These are phyloP conservation scores for Epichloe typhina DNA, from an alignment of 2,329 filamentous ascomycete genomes.

Conservation along the genomic window DNA sequence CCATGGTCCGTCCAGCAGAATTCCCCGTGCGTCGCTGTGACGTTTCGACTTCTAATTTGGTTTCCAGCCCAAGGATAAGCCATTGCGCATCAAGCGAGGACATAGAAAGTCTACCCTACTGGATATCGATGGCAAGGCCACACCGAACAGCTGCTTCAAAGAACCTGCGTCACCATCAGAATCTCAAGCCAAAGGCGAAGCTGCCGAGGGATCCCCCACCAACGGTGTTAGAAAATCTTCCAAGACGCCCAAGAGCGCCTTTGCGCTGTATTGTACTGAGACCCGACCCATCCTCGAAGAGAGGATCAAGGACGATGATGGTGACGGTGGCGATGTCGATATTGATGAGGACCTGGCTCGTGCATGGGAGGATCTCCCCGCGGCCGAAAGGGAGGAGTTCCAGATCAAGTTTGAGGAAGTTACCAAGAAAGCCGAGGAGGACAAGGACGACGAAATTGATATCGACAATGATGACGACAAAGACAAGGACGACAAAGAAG, in stretches of 20 bases:
- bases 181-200: slow-evolving; percentile 16
- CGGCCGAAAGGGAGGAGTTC: slow-evolving; percentile 36
- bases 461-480: slow-evolving; percentile 2
- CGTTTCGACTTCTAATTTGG: slow-evolving; percentile 14
- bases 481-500: slow-evolving; percentile 6
- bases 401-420: slow-evolving; percentile 21
- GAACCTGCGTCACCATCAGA: slow-evolving; percentile 32
- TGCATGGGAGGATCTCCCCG: slow-evolving; percentile 40
- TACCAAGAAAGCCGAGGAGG: slow-evolving; percentile 15
- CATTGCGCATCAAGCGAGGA: slow-evolving; percentile 59
- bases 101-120: slow-evolving; percentile 47
- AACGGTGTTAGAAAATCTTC: slow-evolving; percentile 29
- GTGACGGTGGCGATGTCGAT: slow-evolving; percentile 17
- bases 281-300: slow-evolving; percentile 29
- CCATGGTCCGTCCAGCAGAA: too few relatives aligned
- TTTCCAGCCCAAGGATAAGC: slow-evolving; percentile 62
- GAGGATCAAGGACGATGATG: slow-evolving; percentile 27
- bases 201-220: slow-evolving; percentile 11
- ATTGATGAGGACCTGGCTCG: slow-evolving; percentile 43
- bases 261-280: slow-evolving; percentile 42
- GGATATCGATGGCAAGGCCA: slow-evolving; percentile 29
- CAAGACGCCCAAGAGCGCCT: slow-evolving; percentile 35
- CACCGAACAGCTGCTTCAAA: slow-evolving; percentile 28
- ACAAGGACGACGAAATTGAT: slow-evolving; percentile 14
- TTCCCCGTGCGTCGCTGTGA: neutral